Percentiles rank a stretch among this genome's conserved stretches.
Evolutionary conservation across 2,329 filamentous ascomycete species (phyloP).

Genomic region (Colletotrichum melonis): DNA sequence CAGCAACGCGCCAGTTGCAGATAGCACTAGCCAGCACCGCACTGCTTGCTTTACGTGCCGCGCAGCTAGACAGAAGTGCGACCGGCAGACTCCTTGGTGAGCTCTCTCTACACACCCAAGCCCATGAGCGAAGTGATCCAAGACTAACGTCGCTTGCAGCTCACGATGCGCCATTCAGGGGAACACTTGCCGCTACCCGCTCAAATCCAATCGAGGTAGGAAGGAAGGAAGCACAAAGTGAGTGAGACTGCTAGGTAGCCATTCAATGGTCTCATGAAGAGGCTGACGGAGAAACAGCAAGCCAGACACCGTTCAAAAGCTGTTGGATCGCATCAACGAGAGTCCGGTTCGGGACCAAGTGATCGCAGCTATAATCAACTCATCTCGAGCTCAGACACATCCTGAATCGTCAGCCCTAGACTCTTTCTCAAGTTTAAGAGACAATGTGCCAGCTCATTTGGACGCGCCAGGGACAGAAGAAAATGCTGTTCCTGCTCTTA

Average conservation of each 20-base stretch:
- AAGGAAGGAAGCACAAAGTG: conserved; percentile 39
- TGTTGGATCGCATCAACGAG: conserved; percentile 41
- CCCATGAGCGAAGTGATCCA: neutral
- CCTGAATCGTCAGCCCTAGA: too few relatives aligned
- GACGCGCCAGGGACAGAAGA: too few relatives aligned
- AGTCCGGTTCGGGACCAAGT: conserved; percentile 39
- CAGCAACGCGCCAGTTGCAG: neutral
- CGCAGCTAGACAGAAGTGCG: conserved; percentile 9
- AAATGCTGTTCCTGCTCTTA: neutral
- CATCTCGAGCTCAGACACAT: neutral
- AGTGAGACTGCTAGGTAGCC: neutral
- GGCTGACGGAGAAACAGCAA: conserved; percentile 13
- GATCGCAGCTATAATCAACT: neutral
- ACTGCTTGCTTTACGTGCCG: conserved; percentile 9
- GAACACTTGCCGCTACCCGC: neutral
- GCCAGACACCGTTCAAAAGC: conserved; percentile 42
- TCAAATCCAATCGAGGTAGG: conserved; percentile 22
- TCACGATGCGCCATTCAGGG: neutral
- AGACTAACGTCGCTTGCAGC: neutral
- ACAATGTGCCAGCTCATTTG: too few relatives aligned
- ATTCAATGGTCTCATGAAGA: neutral
- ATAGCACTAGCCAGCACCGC: neutral
- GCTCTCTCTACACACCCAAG: neutral
- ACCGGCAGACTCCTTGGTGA: neutral
- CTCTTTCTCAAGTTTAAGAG: too few relatives aligned